phyloP scores from a whole-genome alignment of 192 early-diverging fungal genomes.

The Paraglomus brasilianum region DNA sequence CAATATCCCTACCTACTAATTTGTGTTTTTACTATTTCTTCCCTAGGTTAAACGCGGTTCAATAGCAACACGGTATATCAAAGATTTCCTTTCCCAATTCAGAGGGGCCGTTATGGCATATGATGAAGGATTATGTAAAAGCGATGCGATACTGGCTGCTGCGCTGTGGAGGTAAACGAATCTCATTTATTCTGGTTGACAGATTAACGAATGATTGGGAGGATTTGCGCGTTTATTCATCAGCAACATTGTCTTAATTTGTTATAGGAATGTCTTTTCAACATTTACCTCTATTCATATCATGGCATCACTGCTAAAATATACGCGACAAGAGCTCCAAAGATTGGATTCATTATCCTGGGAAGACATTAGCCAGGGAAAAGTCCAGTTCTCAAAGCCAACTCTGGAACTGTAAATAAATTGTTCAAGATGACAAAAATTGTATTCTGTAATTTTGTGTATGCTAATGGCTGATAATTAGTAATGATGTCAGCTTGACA shows the following conservation, averaged over 20 bases:
- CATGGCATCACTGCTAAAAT: constrained; percentile 41
- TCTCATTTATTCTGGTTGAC: not conserved
- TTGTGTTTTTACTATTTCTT: constrained; percentile 2
- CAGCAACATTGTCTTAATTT: not conserved
- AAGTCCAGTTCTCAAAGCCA: constrained; percentile 24
- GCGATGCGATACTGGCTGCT: constrained; percentile 84
- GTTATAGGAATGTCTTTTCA: constrained; percentile 41
- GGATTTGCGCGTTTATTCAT: not conserved
- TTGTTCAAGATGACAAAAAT: no score
- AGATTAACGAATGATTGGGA: not conserved
- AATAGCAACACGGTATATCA: constrained; percentile 72
- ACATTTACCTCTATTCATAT: constrained; percentile 36
- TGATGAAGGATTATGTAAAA: constrained; percentile 85
- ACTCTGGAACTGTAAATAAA: no score
- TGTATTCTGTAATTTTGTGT: no score
- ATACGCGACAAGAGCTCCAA: constrained; percentile 42
- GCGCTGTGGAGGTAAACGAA: constrained; percentile 76
- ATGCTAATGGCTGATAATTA: no score
- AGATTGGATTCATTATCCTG: constrained; percentile 38
- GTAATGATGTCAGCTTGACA: no score
- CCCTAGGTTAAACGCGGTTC: constrained; percentile 64
- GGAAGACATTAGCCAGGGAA: constrained; percentile 38
- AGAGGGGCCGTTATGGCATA: constrained; percentile 88
- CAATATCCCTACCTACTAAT: not conserved
- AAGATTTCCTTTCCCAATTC: constrained; percentile 80